Evolutionary conservation across 2,329 filamentous ascomycete species (phyloP).

Genomic region (Penicillium sp.): DNA sequence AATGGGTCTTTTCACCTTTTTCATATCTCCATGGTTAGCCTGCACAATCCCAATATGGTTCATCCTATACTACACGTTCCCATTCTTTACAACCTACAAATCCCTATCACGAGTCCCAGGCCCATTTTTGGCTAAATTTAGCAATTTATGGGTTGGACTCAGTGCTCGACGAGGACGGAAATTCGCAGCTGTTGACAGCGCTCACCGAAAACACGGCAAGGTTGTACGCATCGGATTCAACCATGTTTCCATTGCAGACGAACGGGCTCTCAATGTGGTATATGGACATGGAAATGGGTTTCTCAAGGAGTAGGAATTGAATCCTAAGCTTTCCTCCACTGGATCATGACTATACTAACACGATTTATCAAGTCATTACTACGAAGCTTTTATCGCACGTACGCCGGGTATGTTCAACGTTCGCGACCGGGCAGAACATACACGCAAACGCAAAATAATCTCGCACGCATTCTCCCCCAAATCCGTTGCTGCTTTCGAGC

Average conservation of each 20-base stretch:
- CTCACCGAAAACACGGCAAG: conserved; percentile 32
- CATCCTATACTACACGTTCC: conserved; percentile 15
- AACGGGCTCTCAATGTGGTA: conserved; percentile 17
- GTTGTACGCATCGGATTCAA: conserved; percentile 25
- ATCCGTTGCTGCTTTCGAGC: conserved; percentile 33
- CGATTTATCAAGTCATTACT: conserved; percentile 17
- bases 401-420: conserved; percentile 37
- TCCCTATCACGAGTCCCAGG: conserved; percentile 15
- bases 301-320: conserved; percentile 23
- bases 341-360: not conserved
- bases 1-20: conserved; percentile 14
- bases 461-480: conserved; percentile 35
- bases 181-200: conserved; percentile 43
- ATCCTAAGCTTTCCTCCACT: not conserved
- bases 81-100: conserved; percentile 17
- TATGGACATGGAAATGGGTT: conserved; percentile 37
- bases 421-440: conserved; percentile 33
- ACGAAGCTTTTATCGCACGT: conserved; percentile 36
- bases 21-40: conserved; percentile 13
- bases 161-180: conserved; percentile 18
- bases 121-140: conserved; percentile 20
- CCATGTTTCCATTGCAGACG: conserved; percentile 25
- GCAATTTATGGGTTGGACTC: conserved; percentile 22
- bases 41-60: conserved; percentile 10
- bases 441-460: conserved; percentile 36